phyloP scores from a whole-genome alignment of 2,329 filamentous ascomycete species.

The Ophiobolus disseminans region DNA sequence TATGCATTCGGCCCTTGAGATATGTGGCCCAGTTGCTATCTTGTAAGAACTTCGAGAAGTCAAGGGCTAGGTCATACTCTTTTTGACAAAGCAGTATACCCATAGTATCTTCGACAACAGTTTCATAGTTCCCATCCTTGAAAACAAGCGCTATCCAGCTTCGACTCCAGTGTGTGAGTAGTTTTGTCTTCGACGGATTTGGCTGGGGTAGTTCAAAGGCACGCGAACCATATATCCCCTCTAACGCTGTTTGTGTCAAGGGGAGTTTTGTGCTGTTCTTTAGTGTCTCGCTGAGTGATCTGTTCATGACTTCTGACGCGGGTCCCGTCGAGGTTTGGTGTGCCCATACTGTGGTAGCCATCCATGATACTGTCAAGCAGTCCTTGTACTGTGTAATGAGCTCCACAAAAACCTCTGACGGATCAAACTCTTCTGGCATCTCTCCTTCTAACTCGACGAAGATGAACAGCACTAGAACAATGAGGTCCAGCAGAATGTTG shows the following conservation, averaged over 20 bases:
- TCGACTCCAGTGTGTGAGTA: slow-evolving; percentile 56
- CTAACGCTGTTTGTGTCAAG: slow-evolving; percentile 46
- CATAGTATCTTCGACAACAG: slow-evolving; percentile 52
- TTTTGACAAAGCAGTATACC: slow-evolving; percentile 53
- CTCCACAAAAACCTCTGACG: slow-evolving; percentile 66
- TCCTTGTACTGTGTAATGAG: slow-evolving; percentile 59
- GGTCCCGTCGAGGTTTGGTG: slow-evolving; percentile 38
- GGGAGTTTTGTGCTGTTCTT: slow-evolving; percentile 37
- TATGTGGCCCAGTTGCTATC: slow-evolving; percentile 71
- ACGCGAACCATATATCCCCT: slow-evolving; percentile 40
- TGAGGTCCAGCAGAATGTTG: slow-evolving; percentile 78
- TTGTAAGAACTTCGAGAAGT: slow-evolving; percentile 71
- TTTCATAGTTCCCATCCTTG: slow-evolving; percentile 45
- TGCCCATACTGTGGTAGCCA: slow-evolving; percentile 44
- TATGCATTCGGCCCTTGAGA: slow-evolving; percentile 79
- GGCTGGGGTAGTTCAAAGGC: slow-evolving; percentile 44
- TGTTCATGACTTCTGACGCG: slow-evolving; percentile 33
- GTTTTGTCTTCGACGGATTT: slow-evolving; percentile 29
- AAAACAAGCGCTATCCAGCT: slow-evolving; percentile 53
- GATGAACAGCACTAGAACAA: slow-evolving; percentile 85
- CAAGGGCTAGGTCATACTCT: slow-evolving; percentile 60
- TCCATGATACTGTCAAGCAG: slow-evolving; percentile 44
- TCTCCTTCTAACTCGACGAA: slow-evolving; percentile 71
- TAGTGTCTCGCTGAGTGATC: slow-evolving; percentile 31
- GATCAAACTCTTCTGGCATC: slow-evolving; percentile 71